A percentile compares a stretch with the other conserved stretches of the same genome.
phyloP scores from a whole-genome alignment of 805 yeast species.

The Wickerhamiella azyma region DNA sequence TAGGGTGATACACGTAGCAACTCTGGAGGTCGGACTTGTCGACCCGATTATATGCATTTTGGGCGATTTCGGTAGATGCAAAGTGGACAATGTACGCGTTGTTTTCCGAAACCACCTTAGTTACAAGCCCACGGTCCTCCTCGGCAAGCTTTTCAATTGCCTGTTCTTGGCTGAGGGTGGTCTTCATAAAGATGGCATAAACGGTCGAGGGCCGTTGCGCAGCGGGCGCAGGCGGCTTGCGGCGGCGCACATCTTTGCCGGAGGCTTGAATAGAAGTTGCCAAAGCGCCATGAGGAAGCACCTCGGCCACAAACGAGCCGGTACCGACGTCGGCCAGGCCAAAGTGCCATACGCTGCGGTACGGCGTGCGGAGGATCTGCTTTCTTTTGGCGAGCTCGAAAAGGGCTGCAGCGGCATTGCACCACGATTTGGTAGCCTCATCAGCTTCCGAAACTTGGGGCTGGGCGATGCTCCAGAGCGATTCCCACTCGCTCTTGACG shows the following conservation, averaged over 20 bases:
- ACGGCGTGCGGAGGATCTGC: constrained; percentile 30
- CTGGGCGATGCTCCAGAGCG: constrained; percentile 48
- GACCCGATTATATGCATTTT: constrained; percentile 25
- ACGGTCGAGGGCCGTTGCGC: constrained; percentile 15
- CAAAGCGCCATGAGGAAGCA: constrained; percentile 33
- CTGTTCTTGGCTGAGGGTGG: constrained; percentile 24
- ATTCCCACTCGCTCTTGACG: constrained; percentile 1
- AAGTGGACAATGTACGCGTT: constrained; percentile 22
- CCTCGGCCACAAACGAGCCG: constrained; percentile 36
- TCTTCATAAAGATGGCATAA: constrained; percentile 12
- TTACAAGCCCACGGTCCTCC: constrained; percentile 24
- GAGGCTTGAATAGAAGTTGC: constrained; percentile 39
- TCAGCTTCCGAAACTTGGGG: constrained; percentile 30
- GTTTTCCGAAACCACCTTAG: constrained; percentile 21
- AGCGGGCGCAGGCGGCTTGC: constrained; percentile 1
- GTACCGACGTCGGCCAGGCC: constrained; percentile 48
- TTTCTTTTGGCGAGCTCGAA: not conserved
- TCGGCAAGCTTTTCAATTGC: constrained; percentile 23
- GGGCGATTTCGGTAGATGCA: constrained; percentile 25
- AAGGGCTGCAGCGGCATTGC: constrained; percentile 11
- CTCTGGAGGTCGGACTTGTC: constrained; percentile 24
- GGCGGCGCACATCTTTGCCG: constrained; percentile 45
- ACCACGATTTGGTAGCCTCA: constrained; percentile 10
- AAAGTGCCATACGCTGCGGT: constrained; percentile 66
- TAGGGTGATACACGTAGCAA: not conserved